Conservation (phyloP, 371 early-diverging fungal genomes). For the Saksenaea vasiformis region DNA sequence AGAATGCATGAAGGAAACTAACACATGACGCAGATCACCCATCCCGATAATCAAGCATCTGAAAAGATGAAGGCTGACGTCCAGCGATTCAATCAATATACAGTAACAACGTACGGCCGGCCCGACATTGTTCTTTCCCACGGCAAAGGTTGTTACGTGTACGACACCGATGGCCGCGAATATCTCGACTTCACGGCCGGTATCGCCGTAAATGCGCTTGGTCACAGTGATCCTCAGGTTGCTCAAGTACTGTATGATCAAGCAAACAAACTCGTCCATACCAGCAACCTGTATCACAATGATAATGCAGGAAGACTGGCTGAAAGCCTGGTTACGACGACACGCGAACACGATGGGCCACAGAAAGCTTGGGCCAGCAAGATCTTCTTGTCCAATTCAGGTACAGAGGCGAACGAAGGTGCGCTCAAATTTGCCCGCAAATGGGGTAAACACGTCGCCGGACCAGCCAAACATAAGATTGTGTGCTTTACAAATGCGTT, state of each 20-base stretch:
- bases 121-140: constrained; percentile 66
- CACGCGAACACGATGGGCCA: constrained; percentile 46
- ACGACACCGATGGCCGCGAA: constrained; percentile 69
- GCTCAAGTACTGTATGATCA: constrained; percentile 75
- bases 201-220: constrained; percentile 89
- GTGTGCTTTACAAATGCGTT: constrained; percentile 88
- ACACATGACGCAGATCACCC: constrained; percentile 41
- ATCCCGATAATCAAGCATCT: constrained; percentile 49
- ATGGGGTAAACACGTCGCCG: constrained; percentile 67
- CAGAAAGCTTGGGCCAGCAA: constrained; percentile 47
- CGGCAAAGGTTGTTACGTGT: constrained; percentile 79
- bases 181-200: constrained; percentile 90
- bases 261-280: constrained; percentile 75
- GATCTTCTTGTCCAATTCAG: constrained; percentile 89
- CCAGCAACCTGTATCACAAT: constrained; percentile 86
- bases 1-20: not conserved
- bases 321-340: constrained; percentile 63
- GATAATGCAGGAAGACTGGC: constrained; percentile 77
- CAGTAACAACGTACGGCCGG: constrained; percentile 66
- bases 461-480: constrained; percentile 55
- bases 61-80: constrained; percentile 42
- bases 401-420: constrained; percentile 91
- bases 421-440: constrained; percentile 95
- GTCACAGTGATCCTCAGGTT: constrained; percentile 79
- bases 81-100: constrained; percentile 53